Conservation (phyloP, 2,329 filamentous ascomycete species). For the Teratosphaeriaceae sp. region DNA sequence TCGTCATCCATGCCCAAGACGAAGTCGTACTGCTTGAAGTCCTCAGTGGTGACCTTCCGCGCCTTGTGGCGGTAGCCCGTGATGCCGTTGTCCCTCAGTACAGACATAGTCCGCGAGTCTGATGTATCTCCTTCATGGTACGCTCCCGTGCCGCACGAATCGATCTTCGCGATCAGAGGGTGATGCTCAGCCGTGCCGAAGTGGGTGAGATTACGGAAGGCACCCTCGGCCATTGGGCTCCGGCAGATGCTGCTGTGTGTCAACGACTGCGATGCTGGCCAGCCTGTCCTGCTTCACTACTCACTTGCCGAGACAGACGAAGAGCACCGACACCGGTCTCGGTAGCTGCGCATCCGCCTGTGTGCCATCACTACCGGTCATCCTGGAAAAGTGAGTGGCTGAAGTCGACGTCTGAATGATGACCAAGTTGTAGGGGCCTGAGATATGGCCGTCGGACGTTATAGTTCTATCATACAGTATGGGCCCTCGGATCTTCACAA, state of each 20-base stretch:
- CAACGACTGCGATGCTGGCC: no score
- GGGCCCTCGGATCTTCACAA: no score
- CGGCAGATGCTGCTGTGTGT: conserved; percentile 62
- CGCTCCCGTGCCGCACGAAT: conserved; percentile 84
- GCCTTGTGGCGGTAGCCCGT: conserved; percentile 69
- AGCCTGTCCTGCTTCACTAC: no score
- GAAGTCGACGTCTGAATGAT: no score
- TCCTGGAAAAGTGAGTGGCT: no score
- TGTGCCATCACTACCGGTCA: no score
- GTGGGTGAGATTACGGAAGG: conserved; percentile 67
- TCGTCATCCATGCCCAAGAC: conserved; percentile 89
- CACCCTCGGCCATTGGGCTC: conserved; percentile 93
- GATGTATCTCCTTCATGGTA: conserved; percentile 76
- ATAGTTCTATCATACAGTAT: no score
- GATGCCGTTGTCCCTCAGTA: conserved; percentile 62
- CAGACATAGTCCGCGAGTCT: conserved; percentile 77
- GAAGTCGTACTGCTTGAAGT: conserved; percentile 86
- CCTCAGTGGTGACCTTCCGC: conserved; percentile 62
- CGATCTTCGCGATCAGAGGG: conserved; percentile 59
- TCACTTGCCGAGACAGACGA: conserved; percentile 85
- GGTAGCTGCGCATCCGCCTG: no score
- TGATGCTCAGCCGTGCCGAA: conserved; percentile 43
- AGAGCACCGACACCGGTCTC: conserved; percentile 64
- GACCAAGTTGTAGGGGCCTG: no score
- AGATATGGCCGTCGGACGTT: no score